phyloP scores from a whole-genome alignment of 768 basidiomycete genomes.

The Pleurotus tuoliensis region DNA sequence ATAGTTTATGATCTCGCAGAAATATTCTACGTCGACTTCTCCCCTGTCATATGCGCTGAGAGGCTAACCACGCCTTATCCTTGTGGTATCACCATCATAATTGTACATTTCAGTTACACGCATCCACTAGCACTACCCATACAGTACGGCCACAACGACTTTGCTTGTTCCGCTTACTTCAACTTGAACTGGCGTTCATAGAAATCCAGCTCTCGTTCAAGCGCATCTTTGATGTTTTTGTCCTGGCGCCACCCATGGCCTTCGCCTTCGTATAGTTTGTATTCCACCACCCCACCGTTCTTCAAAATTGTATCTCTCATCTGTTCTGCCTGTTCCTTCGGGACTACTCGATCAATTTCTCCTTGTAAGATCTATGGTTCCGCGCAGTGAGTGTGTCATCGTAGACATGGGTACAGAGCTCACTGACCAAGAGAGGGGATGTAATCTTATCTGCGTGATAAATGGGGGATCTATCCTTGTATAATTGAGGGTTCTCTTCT shows the following conservation, averaged over 20 bases:
- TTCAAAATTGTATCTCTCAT: constrained; percentile 53
- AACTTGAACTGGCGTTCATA: constrained; percentile 44
- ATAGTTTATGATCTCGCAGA: no score
- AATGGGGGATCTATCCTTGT: constrained; percentile 58
- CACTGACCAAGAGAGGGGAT: constrained; percentile 42
- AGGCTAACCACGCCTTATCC: no score
- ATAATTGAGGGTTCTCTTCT: constrained; percentile 53
- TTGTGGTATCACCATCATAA: no score
- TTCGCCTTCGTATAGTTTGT: constrained; percentile 60
- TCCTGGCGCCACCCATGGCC: constrained; percentile 62
- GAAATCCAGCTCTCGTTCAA: constrained; percentile 50
- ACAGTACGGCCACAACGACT: no score
- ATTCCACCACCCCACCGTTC: constrained; percentile 50
- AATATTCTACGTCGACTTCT: no score
- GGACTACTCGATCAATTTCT: constrained; percentile 58
- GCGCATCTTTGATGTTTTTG: constrained; percentile 48
- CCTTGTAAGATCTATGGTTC: constrained; percentile 63
- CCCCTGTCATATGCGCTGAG: no score
- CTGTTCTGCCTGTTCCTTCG: constrained; percentile 56
- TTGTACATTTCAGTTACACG: no score
- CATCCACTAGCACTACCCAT: no score
- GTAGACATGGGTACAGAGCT: no score
- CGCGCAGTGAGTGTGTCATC: neutral
- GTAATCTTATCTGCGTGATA: constrained; percentile 59
- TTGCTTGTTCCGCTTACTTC: constrained; percentile 8